Evolutionary conservation across 345 rosid species (phyloP), one percentile per base, ranked within the genome.

Genomic region (Adansonia digitata): DNA sequence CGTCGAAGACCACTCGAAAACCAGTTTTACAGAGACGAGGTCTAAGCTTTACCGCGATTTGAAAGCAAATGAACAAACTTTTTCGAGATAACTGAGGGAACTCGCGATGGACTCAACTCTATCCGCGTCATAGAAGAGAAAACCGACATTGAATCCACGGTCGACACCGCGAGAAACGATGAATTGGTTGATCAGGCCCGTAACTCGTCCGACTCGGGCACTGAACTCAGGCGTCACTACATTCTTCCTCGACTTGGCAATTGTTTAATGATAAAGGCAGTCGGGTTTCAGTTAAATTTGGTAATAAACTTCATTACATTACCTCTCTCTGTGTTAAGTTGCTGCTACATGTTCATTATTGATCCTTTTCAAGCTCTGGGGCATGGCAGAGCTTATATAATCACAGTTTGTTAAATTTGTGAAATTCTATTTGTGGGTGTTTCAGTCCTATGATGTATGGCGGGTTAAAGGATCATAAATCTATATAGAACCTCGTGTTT

Each of bases 381-480:
- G 10, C 57, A 52, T 18, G 5, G 18, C 24, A 52, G 10, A 52
- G 8, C 79, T 8, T 81, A 69, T 69, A 13, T 86, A 20, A 43
- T 69, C 5, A 51, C 51, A 9, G 84, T 61, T 46, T 86, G 26
- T 45, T 17, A 7, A 27, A 39, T 60, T 29, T 88, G 2, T 37
- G 81, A 77, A 82, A 84, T 73, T 45, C 71, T 60, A 27, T 81
- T 35, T 75, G 69, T 49, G 86, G 77, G 39, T 48, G 6, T 70
- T 45, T 78, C 74, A 77, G 81, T 79, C 84, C 88, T 0, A 72
- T 74, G 69, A 22, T 83, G 26, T n/a, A 43, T 46, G 85, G 75
- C 24, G 81, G 90, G 87, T 80, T 88, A 0, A 84, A 82, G 79
- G 91, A 91, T 52, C 79, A 85, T 1, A 79, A 84, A 69, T 69